phyloP scores from a whole-genome alignment of 495 filamentous ascomycete species.

The Aspergillus mulundensis region DNA sequence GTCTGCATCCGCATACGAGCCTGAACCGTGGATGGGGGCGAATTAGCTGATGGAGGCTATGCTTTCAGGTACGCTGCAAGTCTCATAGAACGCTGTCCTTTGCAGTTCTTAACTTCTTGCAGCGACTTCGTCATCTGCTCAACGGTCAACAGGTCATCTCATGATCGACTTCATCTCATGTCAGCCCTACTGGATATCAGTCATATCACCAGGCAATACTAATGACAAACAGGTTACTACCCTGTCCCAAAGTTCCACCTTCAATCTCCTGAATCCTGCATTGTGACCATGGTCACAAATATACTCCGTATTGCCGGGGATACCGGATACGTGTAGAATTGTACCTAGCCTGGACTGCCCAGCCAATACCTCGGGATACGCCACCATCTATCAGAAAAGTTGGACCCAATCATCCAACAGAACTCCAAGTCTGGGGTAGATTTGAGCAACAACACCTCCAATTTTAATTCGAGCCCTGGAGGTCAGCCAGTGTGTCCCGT shows the following conservation, averaged over 20 bases:
- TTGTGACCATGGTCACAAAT: too few species aligned
- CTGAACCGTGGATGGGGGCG: background rate
- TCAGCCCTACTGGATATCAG: background rate
- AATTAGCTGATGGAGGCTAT: background rate
- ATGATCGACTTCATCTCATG: background rate
- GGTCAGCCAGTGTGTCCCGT: background rate
- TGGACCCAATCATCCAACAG: background rate
- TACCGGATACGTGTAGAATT: background rate
- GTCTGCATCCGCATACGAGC: conserved; percentile 4
- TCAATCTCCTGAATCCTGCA: background rate
- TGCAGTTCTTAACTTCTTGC: too few species aligned
- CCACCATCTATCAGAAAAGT: background rate
- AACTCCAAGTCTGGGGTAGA: background rate
- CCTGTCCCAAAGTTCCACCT: background rate
- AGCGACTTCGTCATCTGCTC: background rate
- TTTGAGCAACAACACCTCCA: background rate
- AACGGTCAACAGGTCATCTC: background rate
- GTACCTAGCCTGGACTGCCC: background rate
- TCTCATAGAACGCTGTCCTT: background rate
- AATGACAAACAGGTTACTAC: background rate
- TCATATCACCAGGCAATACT: background rate
- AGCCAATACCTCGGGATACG: background rate
- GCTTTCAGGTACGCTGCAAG: background rate
- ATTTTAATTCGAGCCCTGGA: background rate
- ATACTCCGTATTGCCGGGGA: too few species aligned